A percentile compares a stretch with the other conserved stretches of the same genome.
Conservation (phyloP, 306 rosid species). For the Delonix regia region DNA sequence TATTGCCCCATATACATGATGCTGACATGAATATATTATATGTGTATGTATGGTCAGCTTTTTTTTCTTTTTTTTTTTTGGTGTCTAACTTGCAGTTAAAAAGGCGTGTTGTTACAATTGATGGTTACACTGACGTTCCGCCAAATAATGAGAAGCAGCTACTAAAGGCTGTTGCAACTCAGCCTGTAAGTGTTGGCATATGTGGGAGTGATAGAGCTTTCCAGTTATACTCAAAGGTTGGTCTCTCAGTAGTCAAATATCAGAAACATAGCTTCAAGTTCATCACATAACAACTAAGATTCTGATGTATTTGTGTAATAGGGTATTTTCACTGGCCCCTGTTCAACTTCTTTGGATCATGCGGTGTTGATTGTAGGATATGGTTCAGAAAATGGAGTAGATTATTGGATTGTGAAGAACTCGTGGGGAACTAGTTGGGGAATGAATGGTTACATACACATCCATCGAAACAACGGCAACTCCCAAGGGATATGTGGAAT, state of each 20-base stretch:
- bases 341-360: conserved; percentile 83
- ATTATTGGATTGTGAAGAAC: conserved; percentile 91
- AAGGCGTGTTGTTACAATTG: conserved; percentile 77
- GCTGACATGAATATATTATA: not conserved
- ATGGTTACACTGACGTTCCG: conserved; percentile 72
- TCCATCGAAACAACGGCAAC: conserved; percentile 57
- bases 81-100: conserved; percentile 54
- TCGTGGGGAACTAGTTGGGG: conserved; percentile 94
- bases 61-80: not conserved
- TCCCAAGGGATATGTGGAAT: conserved; percentile 82
- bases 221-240: conserved; percentile 84
- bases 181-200: conserved; percentile 93
- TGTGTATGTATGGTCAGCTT: not conserved
- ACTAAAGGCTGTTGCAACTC: conserved; percentile 74
- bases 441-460: conserved; percentile 78
- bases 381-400: conserved; percentile 77
- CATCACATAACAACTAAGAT: not conserved
- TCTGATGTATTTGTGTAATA: conserved; percentile 37
- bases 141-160: conserved; percentile 61
- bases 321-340: conserved; percentile 91
- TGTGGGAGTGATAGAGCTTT: conserved; percentile 84
- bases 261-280: conserved; percentile 16
- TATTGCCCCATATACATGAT: not conserved
- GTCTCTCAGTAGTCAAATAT: conserved; percentile 27
- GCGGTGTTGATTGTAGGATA: conserved; percentile 93